These are phyloP conservation scores for Mortierella sp. DNA, from an alignment of 371 early-diverging fungal species.

Conservation along the genomic window DNA sequence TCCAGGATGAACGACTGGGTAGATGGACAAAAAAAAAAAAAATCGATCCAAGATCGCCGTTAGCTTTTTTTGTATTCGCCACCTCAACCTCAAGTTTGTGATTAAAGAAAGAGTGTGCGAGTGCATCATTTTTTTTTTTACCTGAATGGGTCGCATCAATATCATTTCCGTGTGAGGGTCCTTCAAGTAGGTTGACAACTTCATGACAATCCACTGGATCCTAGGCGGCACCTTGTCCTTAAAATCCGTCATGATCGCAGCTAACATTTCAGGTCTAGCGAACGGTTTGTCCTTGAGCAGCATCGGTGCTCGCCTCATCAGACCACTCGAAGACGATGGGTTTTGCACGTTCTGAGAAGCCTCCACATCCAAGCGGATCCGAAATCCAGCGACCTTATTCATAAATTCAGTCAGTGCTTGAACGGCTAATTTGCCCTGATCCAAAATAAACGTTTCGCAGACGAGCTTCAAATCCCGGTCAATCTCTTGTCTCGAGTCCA, in stretches of 20 bases:
- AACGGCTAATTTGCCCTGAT: slow-evolving; percentile 68
- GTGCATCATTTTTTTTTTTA: slow-evolving; percentile 21
- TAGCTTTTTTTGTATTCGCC: too few species aligned
- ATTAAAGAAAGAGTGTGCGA: too few species aligned
- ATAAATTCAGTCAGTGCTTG: slow-evolving; percentile 77
- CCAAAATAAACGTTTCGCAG: slow-evolving; percentile 81
- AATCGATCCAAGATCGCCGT: too few species aligned
- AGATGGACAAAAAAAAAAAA: neutral
- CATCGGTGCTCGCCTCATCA: slow-evolving; percentile 38
- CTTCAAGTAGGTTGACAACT: slow-evolving; percentile 77
- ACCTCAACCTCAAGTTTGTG: too few species aligned
- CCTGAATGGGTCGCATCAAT: slow-evolving; percentile 78
- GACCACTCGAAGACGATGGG: slow-evolving; percentile 24
- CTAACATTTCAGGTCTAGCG: slow-evolving; percentile 55
- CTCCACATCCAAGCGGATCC: slow-evolving; percentile 50
- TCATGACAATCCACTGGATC: slow-evolving; percentile 64
- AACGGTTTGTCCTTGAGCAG: slow-evolving; percentile 56
- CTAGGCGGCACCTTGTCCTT: slow-evolving; percentile 64
- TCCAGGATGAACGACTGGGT: slow-evolving; percentile 72
- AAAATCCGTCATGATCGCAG: slow-evolving; percentile 56
- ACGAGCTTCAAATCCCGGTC: slow-evolving; percentile 75
- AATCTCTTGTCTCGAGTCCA: slow-evolving; percentile 72
- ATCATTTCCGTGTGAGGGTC: slow-evolving; percentile 81
- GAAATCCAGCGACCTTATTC: slow-evolving; percentile 66
- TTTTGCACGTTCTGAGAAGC: slow-evolving; percentile 42